Percentiles rank a stretch among this genome's conserved stretches.
Conservation (phyloP, 2,329 filamentous ascomycete genomes). For the Colletotrichum truncatum region DNA sequence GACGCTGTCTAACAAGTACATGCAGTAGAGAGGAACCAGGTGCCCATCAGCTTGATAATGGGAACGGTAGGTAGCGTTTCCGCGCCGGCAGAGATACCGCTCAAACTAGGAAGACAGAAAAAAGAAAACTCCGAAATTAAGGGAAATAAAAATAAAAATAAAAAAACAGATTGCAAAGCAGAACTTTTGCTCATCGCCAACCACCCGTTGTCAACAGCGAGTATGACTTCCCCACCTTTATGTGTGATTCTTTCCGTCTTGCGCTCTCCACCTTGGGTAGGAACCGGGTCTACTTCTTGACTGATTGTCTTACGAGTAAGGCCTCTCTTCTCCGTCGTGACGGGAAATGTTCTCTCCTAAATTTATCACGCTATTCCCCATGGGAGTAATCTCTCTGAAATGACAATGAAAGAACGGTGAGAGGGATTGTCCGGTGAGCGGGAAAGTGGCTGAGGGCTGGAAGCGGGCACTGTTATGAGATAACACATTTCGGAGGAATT, state of each 20-base stretch:
- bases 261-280: not conserved
- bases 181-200: not conserved
- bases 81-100: too few species aligned
- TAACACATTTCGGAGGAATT: not conserved
- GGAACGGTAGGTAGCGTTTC: too few species aligned
- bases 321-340: not conserved
- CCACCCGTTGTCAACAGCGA: not conserved
- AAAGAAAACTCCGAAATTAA: not conserved
- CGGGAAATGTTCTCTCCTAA: not conserved
- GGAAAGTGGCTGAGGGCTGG: not conserved
- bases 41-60: too few species aligned
- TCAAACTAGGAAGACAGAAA: not conserved
- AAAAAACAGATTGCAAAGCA: not conserved
- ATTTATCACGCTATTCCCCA: not conserved
- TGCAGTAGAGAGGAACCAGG: too few species aligned
- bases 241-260: not conserved
- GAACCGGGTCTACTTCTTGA: not conserved
- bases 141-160: not conserved
- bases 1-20: too few species aligned
- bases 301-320: not conserved
- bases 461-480: not conserved
- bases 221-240: not conserved
- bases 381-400: conserved; percentile 1
- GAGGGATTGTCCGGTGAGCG: not conserved
- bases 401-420: not conserved